Conservation (phyloP, 768 basidiomycete species). For the Rhizopogon vesiculosus region DNA sequence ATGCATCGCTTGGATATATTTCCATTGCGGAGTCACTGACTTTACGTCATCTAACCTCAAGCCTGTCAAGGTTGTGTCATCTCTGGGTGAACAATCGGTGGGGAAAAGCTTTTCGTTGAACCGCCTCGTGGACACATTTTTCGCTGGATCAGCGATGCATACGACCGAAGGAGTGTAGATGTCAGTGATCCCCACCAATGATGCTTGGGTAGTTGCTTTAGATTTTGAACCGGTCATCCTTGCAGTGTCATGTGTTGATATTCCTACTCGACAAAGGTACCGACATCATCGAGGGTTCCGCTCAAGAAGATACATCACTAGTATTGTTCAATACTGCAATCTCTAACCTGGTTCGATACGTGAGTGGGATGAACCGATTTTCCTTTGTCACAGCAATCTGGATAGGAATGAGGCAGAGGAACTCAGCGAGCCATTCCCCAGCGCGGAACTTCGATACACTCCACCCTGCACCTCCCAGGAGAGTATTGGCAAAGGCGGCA, state of each 20-base stretch:
- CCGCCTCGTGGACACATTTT: slow-evolving; percentile 59
- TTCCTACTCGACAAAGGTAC: slow-evolving; percentile 35
- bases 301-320: slow-evolving; percentile 59
- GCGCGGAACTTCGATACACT: too few relatives aligned
- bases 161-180: slow-evolving; percentile 68
- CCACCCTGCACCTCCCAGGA: too few relatives aligned
- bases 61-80: slow-evolving; percentile 62
- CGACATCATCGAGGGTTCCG: slow-evolving; percentile 57
- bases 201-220: slow-evolving; percentile 49
- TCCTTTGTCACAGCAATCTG: too few relatives aligned
- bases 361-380: too few relatives aligned
- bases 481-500: too few relatives aligned
- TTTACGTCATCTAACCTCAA: slow-evolving; percentile 13
- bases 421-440: too few relatives aligned
- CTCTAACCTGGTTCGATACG: slow-evolving; percentile 47
- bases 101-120: slow-evolving; percentile 58
- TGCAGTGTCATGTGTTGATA: slow-evolving; percentile 5
- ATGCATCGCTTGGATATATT: too few relatives aligned
- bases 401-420: too few relatives aligned
- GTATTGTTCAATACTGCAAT: slow-evolving; percentile 64
- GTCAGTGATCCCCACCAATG: slow-evolving; percentile 57
- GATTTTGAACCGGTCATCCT: slow-evolving; percentile 42
- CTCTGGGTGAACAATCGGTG: too few relatives aligned
- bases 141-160: slow-evolving; percentile 63
- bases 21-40: background rate